These are phyloP conservation scores for Petrea volubilis DNA, from an alignment of 257 asterid genomes.

Conservation along the genomic window DNA sequence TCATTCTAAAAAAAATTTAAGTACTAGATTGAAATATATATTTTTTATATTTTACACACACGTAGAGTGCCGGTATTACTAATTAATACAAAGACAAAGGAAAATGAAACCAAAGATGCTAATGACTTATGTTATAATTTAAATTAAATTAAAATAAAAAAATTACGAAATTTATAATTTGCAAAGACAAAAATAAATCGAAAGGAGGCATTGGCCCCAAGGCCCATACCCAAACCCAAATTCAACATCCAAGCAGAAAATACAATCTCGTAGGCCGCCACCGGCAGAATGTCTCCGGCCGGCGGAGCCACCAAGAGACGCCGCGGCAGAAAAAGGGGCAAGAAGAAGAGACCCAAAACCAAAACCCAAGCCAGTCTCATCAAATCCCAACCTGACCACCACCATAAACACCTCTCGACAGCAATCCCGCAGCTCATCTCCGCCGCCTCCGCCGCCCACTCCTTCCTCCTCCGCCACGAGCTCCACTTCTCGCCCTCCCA, in stretches of 20 bases:
- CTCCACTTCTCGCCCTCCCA: constrained; percentile 77
- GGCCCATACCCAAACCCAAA: not conserved
- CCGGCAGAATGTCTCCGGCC: constrained; percentile 46
- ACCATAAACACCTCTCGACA: constrained; percentile 40
- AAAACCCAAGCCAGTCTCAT: constrained; percentile 31
- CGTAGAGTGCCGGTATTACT: no score
- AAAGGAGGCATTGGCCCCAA: not conserved
- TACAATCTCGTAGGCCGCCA: constrained; percentile 3
- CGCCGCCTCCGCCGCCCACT: constrained; percentile 63
- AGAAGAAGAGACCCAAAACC: constrained; percentile 27
- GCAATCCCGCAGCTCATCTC: constrained; percentile 61
- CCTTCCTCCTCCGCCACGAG: constrained; percentile 75
- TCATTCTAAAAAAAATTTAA: no score
- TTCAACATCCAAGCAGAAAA: not conserved
- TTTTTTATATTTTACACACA: no score
- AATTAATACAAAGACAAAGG: no score
- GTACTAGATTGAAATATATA: no score
- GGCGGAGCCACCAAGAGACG: constrained; percentile 40
- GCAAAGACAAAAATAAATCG: not conserved
- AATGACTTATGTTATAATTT: no score
- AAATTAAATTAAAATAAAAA: no score
- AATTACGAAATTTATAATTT: no score
- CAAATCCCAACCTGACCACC: constrained; percentile 24
- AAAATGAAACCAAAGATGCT: no score
- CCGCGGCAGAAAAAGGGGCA: constrained; percentile 33